Conservation (phyloP, 2,329 filamentous ascomycete species). For the Dothideomycetidae sp. region DNA sequence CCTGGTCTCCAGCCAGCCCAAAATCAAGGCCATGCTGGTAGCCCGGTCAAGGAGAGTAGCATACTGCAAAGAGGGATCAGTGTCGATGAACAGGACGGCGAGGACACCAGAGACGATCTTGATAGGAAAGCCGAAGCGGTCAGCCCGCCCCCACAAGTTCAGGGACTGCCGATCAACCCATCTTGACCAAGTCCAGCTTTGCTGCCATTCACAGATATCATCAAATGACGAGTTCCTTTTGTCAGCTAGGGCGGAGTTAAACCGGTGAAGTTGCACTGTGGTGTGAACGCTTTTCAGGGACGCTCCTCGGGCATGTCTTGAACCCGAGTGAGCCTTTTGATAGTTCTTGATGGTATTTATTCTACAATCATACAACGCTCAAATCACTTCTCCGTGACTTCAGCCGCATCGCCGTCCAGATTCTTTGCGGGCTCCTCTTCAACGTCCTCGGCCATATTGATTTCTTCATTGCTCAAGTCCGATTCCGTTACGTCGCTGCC, state of each 20-base stretch:
- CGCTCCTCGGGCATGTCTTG: no score
- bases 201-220: no score
- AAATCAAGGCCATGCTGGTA: constrained; percentile 47
- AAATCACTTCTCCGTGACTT: constrained; percentile 1
- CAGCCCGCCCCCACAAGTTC: constrained; percentile 11
- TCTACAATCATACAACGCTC: constrained; percentile 1
- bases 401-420: constrained; percentile 17
- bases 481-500: constrained; percentile 16
- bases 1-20: constrained; percentile 27
- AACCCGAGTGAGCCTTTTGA: no score
- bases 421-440: constrained; percentile 23
- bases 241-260: not conserved
- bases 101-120: constrained; percentile 17
- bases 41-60: constrained; percentile 81
- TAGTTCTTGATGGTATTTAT: constrained; percentile 2
- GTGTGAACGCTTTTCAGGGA: no score
- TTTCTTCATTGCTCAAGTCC: constrained; percentile 19
- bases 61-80: constrained; percentile 74
- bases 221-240: constrained; percentile 6
- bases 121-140: constrained; percentile 11
- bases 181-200: no score
- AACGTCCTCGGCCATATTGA: constrained; percentile 14
- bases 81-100: constrained; percentile 41
- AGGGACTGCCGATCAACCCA: constrained; percentile 13
- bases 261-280: no score